A percentile compares a stretch with the other conserved stretches of the same genome.
Evolutionary conservation across 192 early-diverging fungal species (phyloP).

Genomic region (Chytriomyces confervae): DNA sequence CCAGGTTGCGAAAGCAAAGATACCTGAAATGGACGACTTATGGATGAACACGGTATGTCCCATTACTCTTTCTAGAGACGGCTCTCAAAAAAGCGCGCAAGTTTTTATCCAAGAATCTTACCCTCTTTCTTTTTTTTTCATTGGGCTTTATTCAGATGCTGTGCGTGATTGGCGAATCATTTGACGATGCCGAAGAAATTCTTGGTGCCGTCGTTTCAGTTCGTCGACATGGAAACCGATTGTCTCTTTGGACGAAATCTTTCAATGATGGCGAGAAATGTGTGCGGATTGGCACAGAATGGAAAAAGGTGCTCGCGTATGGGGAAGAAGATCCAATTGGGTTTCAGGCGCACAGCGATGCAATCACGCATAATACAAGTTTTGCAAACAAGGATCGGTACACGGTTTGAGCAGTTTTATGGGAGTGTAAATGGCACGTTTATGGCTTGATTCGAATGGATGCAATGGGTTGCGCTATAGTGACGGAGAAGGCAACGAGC

Average conservation of each 20-base stretch:
- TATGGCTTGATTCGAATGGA: too few species aligned
- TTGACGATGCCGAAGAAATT: conserved; percentile 13
- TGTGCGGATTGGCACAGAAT: conserved; percentile 34
- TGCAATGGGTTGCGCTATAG: too few species aligned
- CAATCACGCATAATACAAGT: conserved; percentile 39
- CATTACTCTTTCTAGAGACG: too few species aligned
- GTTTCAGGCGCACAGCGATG: conserved; percentile 52
- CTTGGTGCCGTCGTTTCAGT: conserved; percentile 6
- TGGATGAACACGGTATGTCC: conserved; percentile 80
- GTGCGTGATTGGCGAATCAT: conserved; percentile 15
- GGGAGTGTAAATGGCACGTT: too few species aligned
- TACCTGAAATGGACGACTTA: conserved; percentile 76
- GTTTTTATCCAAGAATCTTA: too few species aligned
- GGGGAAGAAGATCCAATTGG: conserved; percentile 40
- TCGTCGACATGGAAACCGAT: conserved; percentile 72
- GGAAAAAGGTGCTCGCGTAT: conserved; percentile 42
- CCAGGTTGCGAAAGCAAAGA: conserved; percentile 68
- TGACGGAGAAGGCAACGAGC: too few species aligned
- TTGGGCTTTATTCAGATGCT: background rate
- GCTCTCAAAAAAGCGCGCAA: too few species aligned
- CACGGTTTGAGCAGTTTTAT: conserved; percentile 11
- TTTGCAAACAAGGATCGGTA: conserved; percentile 39
- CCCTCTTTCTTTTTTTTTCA: too few species aligned
- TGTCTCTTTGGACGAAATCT: conserved; percentile 73
- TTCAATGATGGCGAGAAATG: conserved; percentile 16